Percentiles rank a stretch among this genome's conserved stretches.
Evolutionary conservation across 2,329 filamentous ascomycete genomes (phyloP).

Genomic region (Albifimbria verrucaria): DNA sequence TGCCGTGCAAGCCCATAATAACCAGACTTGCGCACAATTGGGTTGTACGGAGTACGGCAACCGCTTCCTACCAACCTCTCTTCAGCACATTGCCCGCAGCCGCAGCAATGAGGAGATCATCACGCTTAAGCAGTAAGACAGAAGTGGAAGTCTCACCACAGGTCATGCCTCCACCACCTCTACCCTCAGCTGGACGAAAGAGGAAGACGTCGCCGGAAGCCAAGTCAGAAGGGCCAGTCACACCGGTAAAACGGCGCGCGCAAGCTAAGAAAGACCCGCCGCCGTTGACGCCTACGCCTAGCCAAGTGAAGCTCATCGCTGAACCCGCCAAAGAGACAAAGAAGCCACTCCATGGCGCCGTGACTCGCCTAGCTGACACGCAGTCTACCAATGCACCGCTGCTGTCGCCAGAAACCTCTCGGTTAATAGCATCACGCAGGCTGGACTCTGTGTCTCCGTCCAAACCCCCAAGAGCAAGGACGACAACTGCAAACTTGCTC

Average conservation of each 20-base stretch:
- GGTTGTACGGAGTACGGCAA: not conserved
- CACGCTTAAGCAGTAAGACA: conserved; percentile 35
- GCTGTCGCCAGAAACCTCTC: conserved; percentile 67
- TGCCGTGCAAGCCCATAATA: too few species aligned
- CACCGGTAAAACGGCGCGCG: conserved; percentile 28
- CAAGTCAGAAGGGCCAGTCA: conserved; percentile 20
- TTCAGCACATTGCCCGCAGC: conserved; percentile 11
- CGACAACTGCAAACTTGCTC: conserved; percentile 70
- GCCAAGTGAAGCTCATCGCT: conserved; percentile 37
- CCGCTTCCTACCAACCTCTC: not conserved
- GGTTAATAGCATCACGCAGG: conserved; percentile 52
- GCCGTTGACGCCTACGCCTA: conserved; percentile 47
- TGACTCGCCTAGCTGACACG: conserved; percentile 59
- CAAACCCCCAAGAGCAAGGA: conserved; percentile 30
- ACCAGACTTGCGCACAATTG: not conserved
- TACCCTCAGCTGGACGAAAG: conserved; percentile 26
- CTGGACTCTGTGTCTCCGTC: conserved; percentile 43
- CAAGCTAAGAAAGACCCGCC: conserved; percentile 20
- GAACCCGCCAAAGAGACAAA: conserved; percentile 24
- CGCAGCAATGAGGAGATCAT: conserved; percentile 34
- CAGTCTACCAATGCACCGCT: conserved; percentile 66
- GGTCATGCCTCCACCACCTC: conserved; percentile 14
- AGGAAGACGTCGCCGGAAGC: conserved; percentile 26
- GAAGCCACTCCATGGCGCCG: conserved; percentile 37
- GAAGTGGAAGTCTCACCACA: conserved; percentile 11